A percentile compares a stretch with the other conserved stretches of the same genome.
Conservation (phyloP, 345 rosid species). For the Erodium maritimum region DNA sequence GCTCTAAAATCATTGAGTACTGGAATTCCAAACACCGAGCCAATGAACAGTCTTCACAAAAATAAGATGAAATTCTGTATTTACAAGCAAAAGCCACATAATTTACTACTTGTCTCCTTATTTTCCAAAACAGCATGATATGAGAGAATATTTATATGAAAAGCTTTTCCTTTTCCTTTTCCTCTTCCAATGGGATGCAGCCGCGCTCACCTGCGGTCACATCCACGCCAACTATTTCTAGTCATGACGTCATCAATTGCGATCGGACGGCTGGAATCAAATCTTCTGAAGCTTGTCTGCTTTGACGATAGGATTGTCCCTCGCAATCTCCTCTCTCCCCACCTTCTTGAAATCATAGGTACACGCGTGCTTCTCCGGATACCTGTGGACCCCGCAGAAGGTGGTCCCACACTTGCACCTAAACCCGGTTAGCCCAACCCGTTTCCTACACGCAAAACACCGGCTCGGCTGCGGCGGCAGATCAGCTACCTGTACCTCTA, state of each 20-base stretch:
- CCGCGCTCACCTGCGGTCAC: neutral
- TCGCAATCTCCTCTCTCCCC: conserved; percentile 56
- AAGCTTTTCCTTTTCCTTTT: too few species aligned
- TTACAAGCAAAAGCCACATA: neutral
- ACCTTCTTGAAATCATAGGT: conserved; percentile 61
- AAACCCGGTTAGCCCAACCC: conserved; percentile 71
- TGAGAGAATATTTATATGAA: too few species aligned
- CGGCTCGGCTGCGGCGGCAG: conserved; percentile 19
- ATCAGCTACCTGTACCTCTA: too few species aligned
- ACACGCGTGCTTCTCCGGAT: conserved; percentile 72
- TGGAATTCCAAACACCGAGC: too few species aligned
- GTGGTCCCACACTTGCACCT: conserved; percentile 69
- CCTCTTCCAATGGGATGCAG: too few species aligned
- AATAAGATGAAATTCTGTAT: too few species aligned
- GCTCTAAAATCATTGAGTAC: too few species aligned
- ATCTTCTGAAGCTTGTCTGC: conserved; percentile 67
- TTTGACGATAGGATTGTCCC: conserved; percentile 65
- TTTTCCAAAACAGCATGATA: neutral
- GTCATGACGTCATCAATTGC: neutral
- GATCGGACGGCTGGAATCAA: conserved; percentile 16
- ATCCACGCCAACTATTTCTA: neutral
- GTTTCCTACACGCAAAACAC: conserved; percentile 68
- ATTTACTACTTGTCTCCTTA: neutral
- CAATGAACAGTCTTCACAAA: too few species aligned
- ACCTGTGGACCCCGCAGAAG: conserved; percentile 68